Percentiles rank a stretch among this genome's conserved stretches.
Evolutionary conservation across 192 early-diverging fungal species (phyloP).

Genomic region (Tieghemiomyces parasiticus): DNA sequence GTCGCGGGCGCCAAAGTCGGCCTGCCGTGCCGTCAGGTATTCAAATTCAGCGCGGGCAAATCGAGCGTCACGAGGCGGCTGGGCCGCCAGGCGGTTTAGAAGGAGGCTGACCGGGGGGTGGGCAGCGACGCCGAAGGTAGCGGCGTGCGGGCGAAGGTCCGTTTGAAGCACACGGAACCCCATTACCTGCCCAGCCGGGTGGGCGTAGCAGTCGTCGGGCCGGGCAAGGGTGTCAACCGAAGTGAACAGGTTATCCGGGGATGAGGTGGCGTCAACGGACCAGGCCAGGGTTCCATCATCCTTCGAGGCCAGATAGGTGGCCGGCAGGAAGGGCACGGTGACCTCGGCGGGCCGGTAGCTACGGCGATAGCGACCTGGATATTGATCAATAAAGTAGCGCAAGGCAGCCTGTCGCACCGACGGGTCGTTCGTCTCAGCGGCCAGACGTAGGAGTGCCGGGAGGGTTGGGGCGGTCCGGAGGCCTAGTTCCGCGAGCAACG

Average conservation of each 20-base stretch:
- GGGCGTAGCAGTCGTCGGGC: slow-evolving; percentile 49
- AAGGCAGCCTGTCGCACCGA: slow-evolving; percentile 34
- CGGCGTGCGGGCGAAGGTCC: slow-evolving; percentile 29
- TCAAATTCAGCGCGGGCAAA: slow-evolving; percentile 43
- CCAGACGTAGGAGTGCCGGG: slow-evolving; percentile 21
- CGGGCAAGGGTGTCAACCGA: slow-evolving; percentile 19
- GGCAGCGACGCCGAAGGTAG: slow-evolving; percentile 47
- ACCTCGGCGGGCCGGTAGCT: slow-evolving; percentile 33
- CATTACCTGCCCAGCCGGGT: slow-evolving; percentile 40
- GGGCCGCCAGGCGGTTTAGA: slow-evolving; percentile 21
- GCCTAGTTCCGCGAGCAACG: slow-evolving; percentile 22
- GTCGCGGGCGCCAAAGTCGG: slow-evolving; percentile 32
- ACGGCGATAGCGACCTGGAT: slow-evolving; percentile 32
- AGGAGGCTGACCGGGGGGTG: slow-evolving; percentile 32
- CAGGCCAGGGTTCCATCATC: not conserved
- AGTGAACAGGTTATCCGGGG: not conserved
- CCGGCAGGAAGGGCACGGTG: slow-evolving; percentile 45
- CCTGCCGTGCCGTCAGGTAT: slow-evolving; percentile 47
- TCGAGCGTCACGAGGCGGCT: slow-evolving; percentile 15
- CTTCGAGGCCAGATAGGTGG: slow-evolving; percentile 10
- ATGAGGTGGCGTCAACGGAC: not conserved
- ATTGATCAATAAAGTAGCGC: slow-evolving; percentile 55
- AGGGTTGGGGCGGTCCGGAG: slow-evolving; percentile 26
- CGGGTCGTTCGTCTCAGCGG: slow-evolving; percentile 15
- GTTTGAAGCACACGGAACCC: slow-evolving; percentile 46